Percentiles rank a stretch among this genome's conserved stretches.
Evolutionary conservation across 2,329 filamentous ascomycete genomes (phyloP).

Genomic region (Allantophomopsis cytisporea): DNA sequence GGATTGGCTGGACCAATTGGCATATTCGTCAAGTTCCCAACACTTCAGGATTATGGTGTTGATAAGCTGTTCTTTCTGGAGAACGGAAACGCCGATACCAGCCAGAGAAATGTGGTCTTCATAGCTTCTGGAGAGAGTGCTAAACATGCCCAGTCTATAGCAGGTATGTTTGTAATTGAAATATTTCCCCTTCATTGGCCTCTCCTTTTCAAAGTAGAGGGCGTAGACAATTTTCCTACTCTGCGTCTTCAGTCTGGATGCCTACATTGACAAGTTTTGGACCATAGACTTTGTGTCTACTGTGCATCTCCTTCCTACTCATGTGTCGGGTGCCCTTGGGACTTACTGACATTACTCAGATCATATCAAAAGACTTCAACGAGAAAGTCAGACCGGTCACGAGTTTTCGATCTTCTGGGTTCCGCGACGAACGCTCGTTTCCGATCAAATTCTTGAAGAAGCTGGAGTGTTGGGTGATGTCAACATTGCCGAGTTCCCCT

Average conservation of each 20-base stretch:
- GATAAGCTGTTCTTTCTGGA: slow-evolving; percentile 96
- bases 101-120: slow-evolving; percentile 90
- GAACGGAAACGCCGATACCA: slow-evolving; percentile 88
- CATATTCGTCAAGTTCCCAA: slow-evolving; percentile 88
- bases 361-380: slow-evolving; percentile 81
- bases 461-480: slow-evolving; percentile 87
- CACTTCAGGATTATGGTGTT: slow-evolving; percentile 91
- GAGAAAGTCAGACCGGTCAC: slow-evolving; percentile 79
- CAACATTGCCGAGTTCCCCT: slow-evolving; percentile 72
- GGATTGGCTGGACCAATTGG: slow-evolving; percentile 81
- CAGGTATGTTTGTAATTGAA: slow-evolving; percentile 44
- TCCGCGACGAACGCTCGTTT: slow-evolving; percentile 79
- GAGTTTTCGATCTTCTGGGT: slow-evolving; percentile 97
- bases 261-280: slow-evolving; percentile 27
- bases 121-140: slow-evolving; percentile 83
- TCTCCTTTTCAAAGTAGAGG: slow-evolving; percentile 37
- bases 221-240: slow-evolving; percentile 33
- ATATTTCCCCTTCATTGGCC: not conserved
- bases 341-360: slow-evolving; percentile 52
- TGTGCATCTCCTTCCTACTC: slow-evolving; percentile 23
- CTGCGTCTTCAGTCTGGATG: slow-evolving; percentile 42
- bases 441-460: slow-evolving; percentile 84
- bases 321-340: slow-evolving; percentile 35
- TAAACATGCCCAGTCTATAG: slow-evolving; percentile 70
- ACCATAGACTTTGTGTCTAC: slow-evolving; percentile 21